Evolutionary conservation across 1,284 basidiomycete genomes (phyloP), one percentile per base, ranked within the genome.

Genomic region (Exobasidium rhododendri): DNA sequence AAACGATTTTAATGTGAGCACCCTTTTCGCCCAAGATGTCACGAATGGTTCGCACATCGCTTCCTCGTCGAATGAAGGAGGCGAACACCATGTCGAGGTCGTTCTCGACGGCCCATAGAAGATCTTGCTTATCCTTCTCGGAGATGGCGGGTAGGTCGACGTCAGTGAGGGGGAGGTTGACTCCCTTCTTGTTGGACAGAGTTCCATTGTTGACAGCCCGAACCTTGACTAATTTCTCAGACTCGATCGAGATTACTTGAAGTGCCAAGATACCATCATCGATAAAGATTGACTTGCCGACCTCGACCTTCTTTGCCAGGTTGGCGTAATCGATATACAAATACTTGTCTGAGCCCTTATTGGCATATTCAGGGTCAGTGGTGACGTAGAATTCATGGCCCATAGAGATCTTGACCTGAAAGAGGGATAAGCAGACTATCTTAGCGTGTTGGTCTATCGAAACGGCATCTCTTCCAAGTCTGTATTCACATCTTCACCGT

Each of bases 131-230:
- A 69, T 99, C 96, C 86, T 98, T 98, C 64, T 93, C 91, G 62
- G 94, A 97, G 58, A 98, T 88, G 59, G 96, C 92, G 61, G 96
- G 96, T 58, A 99, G 88, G 83, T 98, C 96, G 78, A 99, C 96
- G 29, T 89, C 86, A 69, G 96, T 97, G 83, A 97, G 96, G 76
- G 96, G 96, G 63, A 99, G 87, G 83, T 98, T 98, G 83, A 98
- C 96, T 82, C 96, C 96, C 85, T 99, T 99, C 82, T 92, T 91
- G 64, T 93, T 97, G 57, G 91, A 92, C 71, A 99, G 88, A 44
- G 85, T 88, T 63, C 94, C 96, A 77, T 89, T 90, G 87, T 98
- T 99, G 81, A 97, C 73, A 47, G 92, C 86, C 74, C 91, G 90
- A 75, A 99, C 96, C 57, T 77, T 67, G 69, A 82, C 75, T 52